Conservation (phyloP, 805 yeast species). For the Myxozyma vanderwaltii region DNA sequence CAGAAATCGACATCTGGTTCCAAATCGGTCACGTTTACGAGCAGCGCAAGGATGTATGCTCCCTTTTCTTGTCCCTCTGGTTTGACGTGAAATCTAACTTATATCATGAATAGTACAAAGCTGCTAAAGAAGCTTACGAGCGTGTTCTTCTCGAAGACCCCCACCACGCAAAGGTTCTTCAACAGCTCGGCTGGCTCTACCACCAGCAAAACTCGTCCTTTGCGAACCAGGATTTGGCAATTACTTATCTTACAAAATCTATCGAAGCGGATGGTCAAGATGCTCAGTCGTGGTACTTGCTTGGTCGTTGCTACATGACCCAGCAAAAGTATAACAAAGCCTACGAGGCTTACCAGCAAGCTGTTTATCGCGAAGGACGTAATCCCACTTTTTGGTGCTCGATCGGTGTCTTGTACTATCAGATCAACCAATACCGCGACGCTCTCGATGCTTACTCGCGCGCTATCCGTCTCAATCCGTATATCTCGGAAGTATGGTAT, state of each 20-base stretch:
- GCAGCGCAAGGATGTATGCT: conserved; percentile 69
- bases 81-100: neutral
- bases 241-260: conserved; percentile 79
- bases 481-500: conserved; percentile 97
- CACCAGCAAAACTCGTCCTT: conserved; percentile 67
- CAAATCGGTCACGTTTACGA: conserved; percentile 96
- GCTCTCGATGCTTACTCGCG: conserved; percentile 97
- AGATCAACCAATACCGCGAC: conserved; percentile 92
- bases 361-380: conserved; percentile 93
- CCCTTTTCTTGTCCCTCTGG: neutral
- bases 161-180: conserved; percentile 92
- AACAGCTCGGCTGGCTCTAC: conserved; percentile 92
- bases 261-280: conserved; percentile 86
- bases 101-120: conserved; percentile 53
- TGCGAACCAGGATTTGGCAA: conserved; percentile 80
- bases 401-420: conserved; percentile 93
- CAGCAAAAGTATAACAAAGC: conserved; percentile 94
- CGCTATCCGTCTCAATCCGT: conserved; percentile 93
- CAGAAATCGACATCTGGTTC: conserved; percentile 98
- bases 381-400: conserved; percentile 98
- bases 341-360: conserved; percentile 97
- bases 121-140: conserved; percentile 95
- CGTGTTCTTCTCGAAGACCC: conserved; percentile 87
- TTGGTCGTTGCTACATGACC: conserved; percentile 97
- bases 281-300: conserved; percentile 96